phyloP scores from a whole-genome alignment of 2,329 filamentous ascomycete species.

The Cylindrodendrum hubeiense region DNA sequence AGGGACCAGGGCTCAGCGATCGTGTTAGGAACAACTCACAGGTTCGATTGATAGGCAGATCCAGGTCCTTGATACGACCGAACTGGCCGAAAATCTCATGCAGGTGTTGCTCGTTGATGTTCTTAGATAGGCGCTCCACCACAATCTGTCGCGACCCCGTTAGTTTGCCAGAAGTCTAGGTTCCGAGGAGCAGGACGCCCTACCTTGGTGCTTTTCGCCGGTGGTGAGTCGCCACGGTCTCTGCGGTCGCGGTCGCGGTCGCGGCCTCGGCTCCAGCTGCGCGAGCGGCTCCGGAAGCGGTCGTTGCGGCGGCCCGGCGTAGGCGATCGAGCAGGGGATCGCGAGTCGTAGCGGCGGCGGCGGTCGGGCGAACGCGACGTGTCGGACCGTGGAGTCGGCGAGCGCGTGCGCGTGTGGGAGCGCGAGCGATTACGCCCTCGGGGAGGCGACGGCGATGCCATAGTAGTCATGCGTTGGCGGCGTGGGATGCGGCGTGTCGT shows the following conservation, averaged over 20 bases:
- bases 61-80: constrained; percentile 86
- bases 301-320: constrained; percentile 50
- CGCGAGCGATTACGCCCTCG: constrained; percentile 49
- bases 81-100: constrained; percentile 93
- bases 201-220: constrained; percentile 66
- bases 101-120: constrained; percentile 89
- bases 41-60: constrained; percentile 88
- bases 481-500: constrained; percentile 11
- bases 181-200: constrained; percentile 22
- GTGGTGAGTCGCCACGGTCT: constrained; percentile 54
- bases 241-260: constrained; percentile 48
- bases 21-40: constrained; percentile 66
- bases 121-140: constrained; percentile 95
- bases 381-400: constrained; percentile 50
- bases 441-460: constrained; percentile 51
- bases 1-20: constrained; percentile 16
- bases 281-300: constrained; percentile 45
- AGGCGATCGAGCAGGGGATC: constrained; percentile 49
- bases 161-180: constrained; percentile 10
- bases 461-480: constrained; percentile 27
- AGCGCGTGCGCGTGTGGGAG: constrained; percentile 52
- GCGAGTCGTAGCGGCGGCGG: constrained; percentile 49
- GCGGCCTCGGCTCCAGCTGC: constrained; percentile 48
- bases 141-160: constrained; percentile 76
- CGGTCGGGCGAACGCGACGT: constrained; percentile 49